These are phyloP conservation scores for Termitomyces sp. DNA, from an alignment of 768 basidiomycete genomes.

Conservation along the genomic window DNA sequence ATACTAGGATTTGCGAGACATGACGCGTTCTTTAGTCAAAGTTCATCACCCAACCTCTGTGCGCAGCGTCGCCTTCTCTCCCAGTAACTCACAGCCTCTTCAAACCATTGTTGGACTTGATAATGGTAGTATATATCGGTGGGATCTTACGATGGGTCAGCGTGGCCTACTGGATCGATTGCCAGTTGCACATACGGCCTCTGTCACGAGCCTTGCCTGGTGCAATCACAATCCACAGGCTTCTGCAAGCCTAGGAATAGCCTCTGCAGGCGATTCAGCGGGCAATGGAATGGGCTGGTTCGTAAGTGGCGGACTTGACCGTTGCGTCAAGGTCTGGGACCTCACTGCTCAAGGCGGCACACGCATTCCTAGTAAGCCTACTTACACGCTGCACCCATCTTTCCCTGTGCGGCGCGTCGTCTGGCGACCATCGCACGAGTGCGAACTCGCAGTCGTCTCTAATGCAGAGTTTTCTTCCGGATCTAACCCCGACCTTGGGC, in stretches of 20 bases:
- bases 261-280: conserved; percentile 15
- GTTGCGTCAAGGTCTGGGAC: conserved; percentile 82
- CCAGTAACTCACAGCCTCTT: conserved; percentile 55
- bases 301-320: conserved; percentile 74
- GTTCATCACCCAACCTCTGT: conserved; percentile 68
- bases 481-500: conserved; percentile 14
- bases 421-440: conserved; percentile 75
- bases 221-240: conserved; percentile 25
- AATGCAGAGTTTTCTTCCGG: conserved; percentile 43
- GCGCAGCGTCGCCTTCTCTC: conserved; percentile 66
- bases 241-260: conserved; percentile 7
- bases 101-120: conserved; percentile 66
- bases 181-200: conserved; percentile 65
- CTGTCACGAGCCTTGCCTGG: conserved; percentile 76
- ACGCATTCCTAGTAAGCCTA: conserved; percentile 58
- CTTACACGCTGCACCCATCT: conserved; percentile 68
- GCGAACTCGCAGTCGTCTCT: conserved; percentile 70
- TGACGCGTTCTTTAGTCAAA: conserved; percentile 61
- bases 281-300: conserved; percentile 60
- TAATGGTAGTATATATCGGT: conserved; percentile 66
- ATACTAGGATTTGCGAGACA: conserved; percentile 64
- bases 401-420: conserved; percentile 67
- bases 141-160: conserved; percentile 78
- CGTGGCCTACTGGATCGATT: conserved; percentile 68
- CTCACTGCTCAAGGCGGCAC: conserved; percentile 39